A percentile compares a stretch with the other conserved stretches of the same genome.
Conservation (phyloP, 1,139 yeast genomes). For the Nakaseomyces bracarensis region DNA sequence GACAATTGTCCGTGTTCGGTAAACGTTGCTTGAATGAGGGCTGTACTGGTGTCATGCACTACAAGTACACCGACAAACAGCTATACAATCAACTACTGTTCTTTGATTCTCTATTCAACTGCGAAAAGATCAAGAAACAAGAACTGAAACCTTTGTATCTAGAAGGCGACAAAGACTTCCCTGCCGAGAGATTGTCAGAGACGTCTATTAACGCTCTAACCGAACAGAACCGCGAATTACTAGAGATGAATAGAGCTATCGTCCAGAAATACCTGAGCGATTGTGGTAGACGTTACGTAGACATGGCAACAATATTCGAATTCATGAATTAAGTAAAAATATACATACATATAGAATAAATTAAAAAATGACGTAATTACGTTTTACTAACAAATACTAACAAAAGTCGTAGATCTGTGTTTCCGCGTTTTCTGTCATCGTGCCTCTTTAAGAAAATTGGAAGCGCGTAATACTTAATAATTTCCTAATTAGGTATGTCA, state of each 20-base stretch:
- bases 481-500: no score
- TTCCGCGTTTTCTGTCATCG: background rate
- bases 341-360: background rate
- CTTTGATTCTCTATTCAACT: constrained; percentile 71
- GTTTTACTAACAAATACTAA: no score
- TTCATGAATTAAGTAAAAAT: constrained; percentile 31
- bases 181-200: constrained; percentile 37
- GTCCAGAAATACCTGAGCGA: constrained; percentile 68
- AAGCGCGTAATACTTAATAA: no score
- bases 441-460: no score
- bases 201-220: constrained; percentile 65
- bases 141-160: constrained; percentile 43
- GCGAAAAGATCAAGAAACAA: constrained; percentile 61
- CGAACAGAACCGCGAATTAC: constrained; percentile 66
- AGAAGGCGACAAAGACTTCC: constrained; percentile 32
- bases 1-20: constrained; percentile 87
- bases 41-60: constrained; percentile 81
- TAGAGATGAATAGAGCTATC: constrained; percentile 50
- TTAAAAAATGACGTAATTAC: no score
- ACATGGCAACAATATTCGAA: constrained; percentile 74
- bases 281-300: constrained; percentile 88
- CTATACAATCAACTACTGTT: constrained; percentile 83
- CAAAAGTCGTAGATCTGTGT: no score
- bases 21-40: constrained; percentile 59
- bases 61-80: constrained; percentile 67